Percentiles rank a stretch among this genome's conserved stretches.
phyloP scores from a whole-genome alignment of 192 early-diverging fungal genomes.

The Coemansia pectinata region DNA sequence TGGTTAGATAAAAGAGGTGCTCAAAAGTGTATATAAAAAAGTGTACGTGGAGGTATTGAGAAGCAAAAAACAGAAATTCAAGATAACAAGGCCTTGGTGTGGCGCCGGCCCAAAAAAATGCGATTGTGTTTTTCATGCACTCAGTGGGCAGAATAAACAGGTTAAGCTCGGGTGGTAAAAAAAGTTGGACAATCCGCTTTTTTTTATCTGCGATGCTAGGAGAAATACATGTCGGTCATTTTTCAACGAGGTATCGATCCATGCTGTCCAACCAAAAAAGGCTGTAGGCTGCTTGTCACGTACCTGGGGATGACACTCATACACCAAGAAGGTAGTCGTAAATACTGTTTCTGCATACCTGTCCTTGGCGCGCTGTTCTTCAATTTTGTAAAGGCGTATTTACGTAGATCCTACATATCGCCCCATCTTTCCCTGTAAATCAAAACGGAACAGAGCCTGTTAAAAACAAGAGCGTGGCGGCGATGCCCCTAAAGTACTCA shows the following conservation, averaged over 20 bases:
- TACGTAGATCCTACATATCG: not conserved
- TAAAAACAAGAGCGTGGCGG: not conserved
- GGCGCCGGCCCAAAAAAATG: not conserved
- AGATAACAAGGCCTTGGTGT: not conserved
- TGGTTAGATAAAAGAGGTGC: not conserved
- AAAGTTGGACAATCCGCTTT: not conserved
- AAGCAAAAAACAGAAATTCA: not conserved
- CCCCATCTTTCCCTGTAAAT: not conserved
- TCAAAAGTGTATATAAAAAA: not conserved
- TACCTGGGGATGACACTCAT: not conserved
- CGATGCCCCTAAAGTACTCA: not conserved
- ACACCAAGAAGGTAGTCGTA: not conserved
- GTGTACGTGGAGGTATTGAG: not conserved
- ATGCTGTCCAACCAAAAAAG: not conserved
- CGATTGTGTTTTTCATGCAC: not conserved
- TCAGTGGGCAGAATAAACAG: not conserved
- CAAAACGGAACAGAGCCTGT: not conserved
- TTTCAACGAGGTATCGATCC: not conserved
- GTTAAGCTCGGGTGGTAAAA: not conserved
- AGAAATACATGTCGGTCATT: not conserved
- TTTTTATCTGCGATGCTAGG: not conserved
- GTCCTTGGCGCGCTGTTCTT: not conserved
- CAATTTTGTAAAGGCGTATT: not conserved
- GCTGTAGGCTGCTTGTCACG: not conserved
- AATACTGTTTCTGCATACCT: not conserved